Conservation (phyloP, 2,329 filamentous ascomycete genomes). For the Emydomyces testavorans region DNA sequence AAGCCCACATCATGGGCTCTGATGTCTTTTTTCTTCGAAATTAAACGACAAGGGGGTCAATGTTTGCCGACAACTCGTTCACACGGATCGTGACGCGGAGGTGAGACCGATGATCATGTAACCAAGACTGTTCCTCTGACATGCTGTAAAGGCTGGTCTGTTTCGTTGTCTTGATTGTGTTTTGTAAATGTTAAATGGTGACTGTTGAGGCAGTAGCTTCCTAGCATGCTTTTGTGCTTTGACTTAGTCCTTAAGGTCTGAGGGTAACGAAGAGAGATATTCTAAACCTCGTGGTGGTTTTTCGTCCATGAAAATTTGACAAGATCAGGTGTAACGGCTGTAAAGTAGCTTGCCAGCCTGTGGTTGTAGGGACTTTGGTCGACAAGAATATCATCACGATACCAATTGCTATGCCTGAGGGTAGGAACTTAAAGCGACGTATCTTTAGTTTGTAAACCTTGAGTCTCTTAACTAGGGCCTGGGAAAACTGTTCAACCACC, state of each 20-base stretch:
- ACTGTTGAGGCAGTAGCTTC: constrained; percentile 2
- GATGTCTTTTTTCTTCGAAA: too few relatives aligned
- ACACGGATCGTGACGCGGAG: constrained; percentile 5
- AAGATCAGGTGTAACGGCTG: constrained; percentile 13
- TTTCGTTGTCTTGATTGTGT: constrained; percentile 1
- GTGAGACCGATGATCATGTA: constrained; percentile 3
- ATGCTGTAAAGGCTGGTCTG: constrained; percentile 5
- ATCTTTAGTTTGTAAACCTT: constrained; percentile 6
- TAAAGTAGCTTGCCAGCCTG: constrained; percentile 34
- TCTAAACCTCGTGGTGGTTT: not conserved
- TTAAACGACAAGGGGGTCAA: too few relatives aligned
- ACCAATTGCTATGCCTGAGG: constrained; percentile 10
- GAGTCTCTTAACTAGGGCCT: constrained; percentile 4
- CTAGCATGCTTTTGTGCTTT: constrained; percentile 2
- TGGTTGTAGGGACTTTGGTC: constrained; percentile 22
- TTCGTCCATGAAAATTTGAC: not conserved
- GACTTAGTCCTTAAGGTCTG: constrained; percentile 1
- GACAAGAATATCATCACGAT: constrained; percentile 10
- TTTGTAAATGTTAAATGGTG: constrained; percentile 11
- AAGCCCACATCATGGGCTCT: too few relatives aligned
- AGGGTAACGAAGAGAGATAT: not conserved
- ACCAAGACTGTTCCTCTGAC: constrained; percentile 3
- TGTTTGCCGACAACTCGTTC: constrained; percentile 11
- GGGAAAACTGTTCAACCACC: not conserved
- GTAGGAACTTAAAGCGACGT: not conserved